These are phyloP conservation scores for Cornus controversa DNA, from an alignment of 148 eudicot genomes.

Conservation along the genomic window DNA sequence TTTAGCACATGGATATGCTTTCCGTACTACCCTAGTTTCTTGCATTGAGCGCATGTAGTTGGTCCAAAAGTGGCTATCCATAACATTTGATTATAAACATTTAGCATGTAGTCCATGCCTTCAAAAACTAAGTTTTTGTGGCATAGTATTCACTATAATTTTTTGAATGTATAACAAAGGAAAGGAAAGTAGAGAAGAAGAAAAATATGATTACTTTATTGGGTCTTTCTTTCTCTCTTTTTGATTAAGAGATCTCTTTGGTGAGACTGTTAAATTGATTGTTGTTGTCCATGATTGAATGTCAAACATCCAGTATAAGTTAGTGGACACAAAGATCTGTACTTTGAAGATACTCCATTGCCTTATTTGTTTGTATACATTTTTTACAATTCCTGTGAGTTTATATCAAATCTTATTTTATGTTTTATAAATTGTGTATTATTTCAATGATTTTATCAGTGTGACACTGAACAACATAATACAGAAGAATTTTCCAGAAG, in stretches of 20 bases:
- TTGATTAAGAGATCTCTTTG: no score
- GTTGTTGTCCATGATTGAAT: neutral
- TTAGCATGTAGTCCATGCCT: neutral
- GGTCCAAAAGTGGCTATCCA: neutral
- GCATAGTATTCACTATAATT: neutral
- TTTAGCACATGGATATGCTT: neutral
- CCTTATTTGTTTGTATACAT: neutral
- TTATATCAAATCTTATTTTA: neutral
- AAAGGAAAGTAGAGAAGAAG: no score
- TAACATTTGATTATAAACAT: neutral
- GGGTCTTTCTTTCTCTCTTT: no score
- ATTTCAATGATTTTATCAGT: constrained; percentile 41
- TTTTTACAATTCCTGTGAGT: neutral
- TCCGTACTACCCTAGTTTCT: neutral
- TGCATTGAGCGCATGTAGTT: constrained; percentile 3
- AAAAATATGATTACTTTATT: no score
- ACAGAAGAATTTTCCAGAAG: constrained; percentile 83
- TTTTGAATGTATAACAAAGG: neutral
- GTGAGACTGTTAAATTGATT: neutral
- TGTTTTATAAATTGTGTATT: constrained; percentile 1
- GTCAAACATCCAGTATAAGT: neutral
- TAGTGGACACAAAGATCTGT: neutral
- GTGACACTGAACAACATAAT: constrained; percentile 94
- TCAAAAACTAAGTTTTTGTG: neutral
- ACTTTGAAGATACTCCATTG: neutral